These are phyloP conservation scores for Dianthus caryophyllus DNA, from an alignment of 148 eudicot genomes.

Conservation along the genomic window DNA sequence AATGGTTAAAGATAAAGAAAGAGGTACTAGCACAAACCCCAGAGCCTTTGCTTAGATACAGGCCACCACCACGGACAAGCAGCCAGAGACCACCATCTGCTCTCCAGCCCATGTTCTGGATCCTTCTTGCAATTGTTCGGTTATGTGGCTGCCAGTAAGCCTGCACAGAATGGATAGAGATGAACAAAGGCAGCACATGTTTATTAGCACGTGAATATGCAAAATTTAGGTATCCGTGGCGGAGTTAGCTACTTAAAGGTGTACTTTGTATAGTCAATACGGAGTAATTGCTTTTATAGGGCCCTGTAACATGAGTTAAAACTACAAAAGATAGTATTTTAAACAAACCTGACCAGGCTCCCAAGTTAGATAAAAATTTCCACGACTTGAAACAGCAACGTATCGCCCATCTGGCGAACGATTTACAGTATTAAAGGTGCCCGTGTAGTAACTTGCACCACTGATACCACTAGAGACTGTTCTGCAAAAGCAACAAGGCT, in stretches of 20 bases:
- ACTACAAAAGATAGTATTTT: constrained; percentile 2
- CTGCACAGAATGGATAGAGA: constrained; percentile 37
- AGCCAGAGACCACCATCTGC: constrained; percentile 99
- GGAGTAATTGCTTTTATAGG: no score
- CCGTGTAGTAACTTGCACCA: constrained; percentile 99
- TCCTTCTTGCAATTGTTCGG: constrained; percentile 87
- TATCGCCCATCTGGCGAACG: constrained; percentile 97
- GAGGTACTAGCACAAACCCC: constrained; percentile 55
- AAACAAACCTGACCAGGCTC: constrained; percentile 92
- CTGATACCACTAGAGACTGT: constrained; percentile 99
- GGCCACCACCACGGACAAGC: constrained; percentile 98
- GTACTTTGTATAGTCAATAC: background rate
- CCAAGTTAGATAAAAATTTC: constrained; percentile 96
- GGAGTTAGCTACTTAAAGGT: background rate
- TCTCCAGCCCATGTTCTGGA: constrained; percentile 99
- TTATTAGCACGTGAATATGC: background rate
- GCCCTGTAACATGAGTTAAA: background rate
- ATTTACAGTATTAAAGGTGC: constrained; percentile 90
- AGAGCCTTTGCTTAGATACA: constrained; percentile 91
- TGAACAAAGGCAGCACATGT: background rate
- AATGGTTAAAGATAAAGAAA: constrained; percentile 7
- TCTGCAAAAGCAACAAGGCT: constrained; percentile 59
- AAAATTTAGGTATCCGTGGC: no score
- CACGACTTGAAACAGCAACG: constrained; percentile 99
- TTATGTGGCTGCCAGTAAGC: constrained; percentile 99